These are phyloP conservation scores for Schoenoplectus triqueter DNA, from an alignment of 202 grass and related monocot genomes.

Conservation along the genomic window DNA sequence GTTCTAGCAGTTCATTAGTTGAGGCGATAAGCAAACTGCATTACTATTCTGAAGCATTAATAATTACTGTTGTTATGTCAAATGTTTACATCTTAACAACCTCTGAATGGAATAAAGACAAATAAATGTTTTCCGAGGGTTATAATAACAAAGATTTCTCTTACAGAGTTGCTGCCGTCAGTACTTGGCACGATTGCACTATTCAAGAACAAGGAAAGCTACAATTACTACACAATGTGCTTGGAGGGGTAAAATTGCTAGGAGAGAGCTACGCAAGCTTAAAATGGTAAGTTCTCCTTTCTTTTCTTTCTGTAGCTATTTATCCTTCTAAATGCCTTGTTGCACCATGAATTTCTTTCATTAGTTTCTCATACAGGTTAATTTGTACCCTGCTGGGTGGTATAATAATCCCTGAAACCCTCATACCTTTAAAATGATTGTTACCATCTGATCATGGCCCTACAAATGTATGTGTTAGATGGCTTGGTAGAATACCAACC, in stretches of 20 bases:
- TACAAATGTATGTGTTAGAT: not conserved
- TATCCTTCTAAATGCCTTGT: not conserved
- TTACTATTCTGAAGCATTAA: not conserved
- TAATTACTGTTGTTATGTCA: conserved; percentile 2
- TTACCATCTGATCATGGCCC: not conserved
- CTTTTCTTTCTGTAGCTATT: conserved; percentile 28
- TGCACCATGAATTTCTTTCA: not conserved
- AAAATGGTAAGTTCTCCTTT: conserved; percentile 72
- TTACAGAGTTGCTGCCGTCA: conserved; percentile 84
- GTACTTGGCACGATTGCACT: conserved; percentile 72
- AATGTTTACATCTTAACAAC: not conserved
- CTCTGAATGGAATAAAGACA: conserved; percentile 8
- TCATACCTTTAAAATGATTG: not conserved
- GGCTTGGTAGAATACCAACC: not conserved
- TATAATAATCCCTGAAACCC: conserved; percentile 9
- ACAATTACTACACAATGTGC: conserved; percentile 86
- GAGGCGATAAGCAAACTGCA: conserved; percentile 1
- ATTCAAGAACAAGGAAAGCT: conserved; percentile 88
- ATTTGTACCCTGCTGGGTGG: not conserved
- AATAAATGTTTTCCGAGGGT: not conserved
- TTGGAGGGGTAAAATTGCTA: conserved; percentile 91
- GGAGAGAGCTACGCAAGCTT: conserved; percentile 84
- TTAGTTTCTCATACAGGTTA: not conserved
- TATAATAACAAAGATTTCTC: conserved; percentile 14
- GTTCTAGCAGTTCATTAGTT: not conserved